Percentiles rank a stretch among this genome's conserved stretches.
Conservation (phyloP, 2,329 filamentous ascomycete genomes). For the Verticillium albo-atrum region DNA sequence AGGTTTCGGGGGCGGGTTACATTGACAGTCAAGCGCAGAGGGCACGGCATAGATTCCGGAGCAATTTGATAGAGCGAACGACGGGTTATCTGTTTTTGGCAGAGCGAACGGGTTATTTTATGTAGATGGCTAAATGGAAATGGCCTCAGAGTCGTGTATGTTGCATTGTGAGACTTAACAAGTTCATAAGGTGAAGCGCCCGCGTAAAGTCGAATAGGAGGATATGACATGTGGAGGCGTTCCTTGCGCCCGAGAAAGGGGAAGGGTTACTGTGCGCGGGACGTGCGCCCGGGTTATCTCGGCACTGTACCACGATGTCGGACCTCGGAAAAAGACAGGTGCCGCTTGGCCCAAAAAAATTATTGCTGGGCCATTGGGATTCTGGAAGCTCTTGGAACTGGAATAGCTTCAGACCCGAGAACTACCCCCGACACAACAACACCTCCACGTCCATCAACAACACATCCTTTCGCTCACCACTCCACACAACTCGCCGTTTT, state of each 20-base stretch:
- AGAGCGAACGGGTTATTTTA: not conserved
- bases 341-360: conserved; percentile 26
- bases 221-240: too few relatives aligned
- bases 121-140: not conserved
- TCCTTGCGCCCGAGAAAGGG: not conserved
- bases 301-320: not conserved
- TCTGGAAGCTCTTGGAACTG: conserved; percentile 36
- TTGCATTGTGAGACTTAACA: not conserved
- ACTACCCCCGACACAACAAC: conserved; percentile 8
- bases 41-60: not conserved
- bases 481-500: conserved; percentile 4
- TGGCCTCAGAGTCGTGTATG: not conserved
- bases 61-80: not conserved
- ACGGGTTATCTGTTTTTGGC: not conserved
- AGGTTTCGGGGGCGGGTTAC: not conserved
- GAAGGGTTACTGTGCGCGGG: not conserved
- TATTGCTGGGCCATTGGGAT: conserved; percentile 19
- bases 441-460: conserved; percentile 5
- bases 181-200: not conserved
- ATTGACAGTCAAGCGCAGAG: not conserved
- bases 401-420: conserved; percentile 24
- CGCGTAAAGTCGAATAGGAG: too few relatives aligned
- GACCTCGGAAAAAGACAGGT: conserved; percentile 11
- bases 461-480: conserved; percentile 20
- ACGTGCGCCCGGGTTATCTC: not conserved